These are phyloP conservation scores for Piper betle DNA, from an alignment of 164 flowering plant genomes.

Conservation along the genomic window DNA sequence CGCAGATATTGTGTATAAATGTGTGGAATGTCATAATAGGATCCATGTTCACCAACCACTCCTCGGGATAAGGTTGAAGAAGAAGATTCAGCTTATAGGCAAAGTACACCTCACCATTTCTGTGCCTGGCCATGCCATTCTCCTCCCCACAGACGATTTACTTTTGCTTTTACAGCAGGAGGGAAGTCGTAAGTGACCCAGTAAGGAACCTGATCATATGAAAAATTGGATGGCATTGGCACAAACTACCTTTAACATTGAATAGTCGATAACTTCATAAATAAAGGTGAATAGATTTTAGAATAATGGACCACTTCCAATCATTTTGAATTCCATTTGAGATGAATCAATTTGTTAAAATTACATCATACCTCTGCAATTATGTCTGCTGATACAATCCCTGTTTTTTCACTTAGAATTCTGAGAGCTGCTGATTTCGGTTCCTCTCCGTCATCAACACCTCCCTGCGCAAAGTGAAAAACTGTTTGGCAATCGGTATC, in stretches of 20 bases:
- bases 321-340: too few species aligned
- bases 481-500: background rate
- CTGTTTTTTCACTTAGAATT: slow-evolving; percentile 78
- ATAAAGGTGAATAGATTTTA: background rate
- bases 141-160: slow-evolving; percentile 91
- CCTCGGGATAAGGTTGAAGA: too few species aligned
- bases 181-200: slow-evolving; percentile 96
- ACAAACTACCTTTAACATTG: too few species aligned
- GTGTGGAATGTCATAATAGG: too few species aligned
- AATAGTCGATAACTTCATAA: too few species aligned
- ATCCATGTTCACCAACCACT: too few species aligned
- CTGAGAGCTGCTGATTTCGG: slow-evolving; percentile 70
- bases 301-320: background rate
- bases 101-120: slow-evolving; percentile 45
- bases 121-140: slow-evolving; percentile 99
- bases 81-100: background rate
- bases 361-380: slow-evolving; percentile 58
- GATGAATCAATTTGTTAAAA: background rate
- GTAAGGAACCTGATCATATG: slow-evolving; percentile 49
- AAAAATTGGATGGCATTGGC: background rate
- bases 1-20: too few species aligned
- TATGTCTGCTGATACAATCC: slow-evolving; percentile 70
- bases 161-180: slow-evolving; percentile 89
- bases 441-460: slow-evolving; percentile 90
- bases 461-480: slow-evolving; percentile 35